Conservation (phyloP, 306 rosid genomes). For the Trifolium pratense region DNA sequence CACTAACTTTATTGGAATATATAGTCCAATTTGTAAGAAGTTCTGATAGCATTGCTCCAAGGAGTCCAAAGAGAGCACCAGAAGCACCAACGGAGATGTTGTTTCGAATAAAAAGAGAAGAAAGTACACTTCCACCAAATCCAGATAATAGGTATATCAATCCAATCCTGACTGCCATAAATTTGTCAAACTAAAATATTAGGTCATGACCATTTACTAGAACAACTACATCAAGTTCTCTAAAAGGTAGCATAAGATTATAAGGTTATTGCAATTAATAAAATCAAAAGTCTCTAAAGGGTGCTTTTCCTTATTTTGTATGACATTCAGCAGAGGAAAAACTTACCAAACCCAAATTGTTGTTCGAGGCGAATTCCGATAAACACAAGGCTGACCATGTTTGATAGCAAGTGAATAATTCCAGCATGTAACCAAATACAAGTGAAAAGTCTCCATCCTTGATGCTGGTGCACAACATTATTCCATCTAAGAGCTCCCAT, state of each 20-base stretch:
- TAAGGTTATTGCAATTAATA: not conserved
- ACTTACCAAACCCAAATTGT: slow-evolving; percentile 87
- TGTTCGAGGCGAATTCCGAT: slow-evolving; percentile 90
- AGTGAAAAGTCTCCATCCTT: slow-evolving; percentile 85
- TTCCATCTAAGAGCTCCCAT: slow-evolving; percentile 79
- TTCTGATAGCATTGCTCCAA: slow-evolving; percentile 95
- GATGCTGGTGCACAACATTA: slow-evolving; percentile 62
- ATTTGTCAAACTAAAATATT: slow-evolving; percentile 14
- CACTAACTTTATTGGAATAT: slow-evolving; percentile 77
- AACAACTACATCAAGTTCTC: slow-evolving; percentile 4
- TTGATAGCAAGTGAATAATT: slow-evolving; percentile 67
- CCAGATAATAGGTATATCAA: slow-evolving; percentile 70
- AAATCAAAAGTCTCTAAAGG: not conserved
- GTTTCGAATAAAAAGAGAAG: slow-evolving; percentile 60
- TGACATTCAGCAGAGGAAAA: not conserved
- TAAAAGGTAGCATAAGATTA: not conserved
- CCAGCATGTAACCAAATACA: slow-evolving; percentile 96
- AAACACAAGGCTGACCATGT: slow-evolving; percentile 75
- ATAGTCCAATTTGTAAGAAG: slow-evolving; percentile 89
- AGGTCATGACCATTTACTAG: slow-evolving; percentile 9
- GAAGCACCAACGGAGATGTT: slow-evolving; percentile 91
- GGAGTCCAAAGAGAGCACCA: slow-evolving; percentile 92
- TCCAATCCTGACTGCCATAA: slow-evolving; percentile 72
- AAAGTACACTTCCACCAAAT: slow-evolving; percentile 76
- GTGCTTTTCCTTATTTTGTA: not conserved